Base-by-base conservation (phyloP, 257 asterid species). In the Perilla frutescens region DNA sequence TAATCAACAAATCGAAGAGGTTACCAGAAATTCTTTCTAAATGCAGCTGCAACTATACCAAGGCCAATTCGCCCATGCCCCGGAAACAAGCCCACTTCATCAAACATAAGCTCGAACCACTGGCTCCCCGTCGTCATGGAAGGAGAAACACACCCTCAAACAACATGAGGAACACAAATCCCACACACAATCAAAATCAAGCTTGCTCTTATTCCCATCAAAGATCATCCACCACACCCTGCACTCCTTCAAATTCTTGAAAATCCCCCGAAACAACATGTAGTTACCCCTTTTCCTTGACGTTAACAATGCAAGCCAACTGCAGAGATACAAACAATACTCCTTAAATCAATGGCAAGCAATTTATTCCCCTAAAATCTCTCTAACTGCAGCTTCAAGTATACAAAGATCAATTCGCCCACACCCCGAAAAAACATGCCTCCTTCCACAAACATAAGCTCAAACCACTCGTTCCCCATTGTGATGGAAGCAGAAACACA, bases 341-440 rank as follows among this genome's bases (percentile, higher is more conserved):
- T 4, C 37, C 37, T 34, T 34, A 34, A 43, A 43, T 43, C 48
- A 6, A 6, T 43, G 48, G 48, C 47, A 37, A 71, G 3, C 6
- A 29, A 71, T 13, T 12, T 15, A 6, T 6, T 13, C 9, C 49
- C 20, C 34, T 3, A 6, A 26, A 12, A 7, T 29, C 20, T 34
- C 73, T 63, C 39, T 60, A 20, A 43, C 48, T 48, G n/a, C 12
- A 32, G 60, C 57, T 26, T 86, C 83, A 91, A 43, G 86, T 87
- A 70, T 91, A 89, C 63, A 88, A 72, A 53, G 96, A 91, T 93
- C 93, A 90, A 73, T 90, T 96, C n/a, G 97, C 90, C 97, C 97
- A 90, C 0, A 96, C 97, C 7, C 97, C 97, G 96, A n/a, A n/a
- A n/a, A 88, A 77, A 92, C 96, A 75, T 89, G 97, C 6, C 97